phyloP scores from a whole-genome alignment of 1,284 basidiomycete species.

The Neonothopanus nambi region DNA sequence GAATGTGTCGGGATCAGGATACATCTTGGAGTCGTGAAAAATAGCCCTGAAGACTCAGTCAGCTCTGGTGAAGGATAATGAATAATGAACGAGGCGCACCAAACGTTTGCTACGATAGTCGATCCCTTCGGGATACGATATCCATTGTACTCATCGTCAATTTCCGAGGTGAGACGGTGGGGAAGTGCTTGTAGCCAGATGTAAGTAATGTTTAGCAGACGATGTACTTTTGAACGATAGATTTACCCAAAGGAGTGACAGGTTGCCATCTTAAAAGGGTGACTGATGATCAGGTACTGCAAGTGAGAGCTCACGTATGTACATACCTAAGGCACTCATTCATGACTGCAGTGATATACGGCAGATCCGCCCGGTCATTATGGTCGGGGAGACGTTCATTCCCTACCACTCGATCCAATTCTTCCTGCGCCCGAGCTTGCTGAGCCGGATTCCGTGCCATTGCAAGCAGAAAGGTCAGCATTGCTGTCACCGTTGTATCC shows the following conservation, averaged over 20 bases:
- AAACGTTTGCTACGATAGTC: not conserved
- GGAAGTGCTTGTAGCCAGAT: not conserved
- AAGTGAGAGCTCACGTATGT: no score
- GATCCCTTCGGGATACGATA: not conserved
- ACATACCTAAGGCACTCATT: constrained; percentile 4
- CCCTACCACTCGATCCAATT: not conserved
- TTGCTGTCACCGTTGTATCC: constrained; percentile 1
- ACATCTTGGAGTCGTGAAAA: constrained; percentile 16
- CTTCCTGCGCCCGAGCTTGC: not conserved
- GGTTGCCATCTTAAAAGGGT: not conserved
- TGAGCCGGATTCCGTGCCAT: not conserved
- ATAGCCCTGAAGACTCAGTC: constrained; percentile 14
- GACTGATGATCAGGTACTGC: no score
- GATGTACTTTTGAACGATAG: not conserved
- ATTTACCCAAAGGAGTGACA: constrained; percentile 6
- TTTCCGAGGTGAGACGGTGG: not conserved
- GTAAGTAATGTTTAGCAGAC: not conserved
- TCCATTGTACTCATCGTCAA: not conserved
- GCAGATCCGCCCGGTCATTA: constrained; percentile 2
- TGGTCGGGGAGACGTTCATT: constrained; percentile 2
- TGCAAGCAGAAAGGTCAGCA: not conserved
- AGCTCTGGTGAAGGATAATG: not conserved
- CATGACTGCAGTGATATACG: constrained; percentile 8
- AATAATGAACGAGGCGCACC: not conserved
- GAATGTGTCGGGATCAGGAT: not conserved